Evolutionary conservation across 2,329 filamentous ascomycete species (phyloP).

Genomic region (Tolypocladium tropicale): DNA sequence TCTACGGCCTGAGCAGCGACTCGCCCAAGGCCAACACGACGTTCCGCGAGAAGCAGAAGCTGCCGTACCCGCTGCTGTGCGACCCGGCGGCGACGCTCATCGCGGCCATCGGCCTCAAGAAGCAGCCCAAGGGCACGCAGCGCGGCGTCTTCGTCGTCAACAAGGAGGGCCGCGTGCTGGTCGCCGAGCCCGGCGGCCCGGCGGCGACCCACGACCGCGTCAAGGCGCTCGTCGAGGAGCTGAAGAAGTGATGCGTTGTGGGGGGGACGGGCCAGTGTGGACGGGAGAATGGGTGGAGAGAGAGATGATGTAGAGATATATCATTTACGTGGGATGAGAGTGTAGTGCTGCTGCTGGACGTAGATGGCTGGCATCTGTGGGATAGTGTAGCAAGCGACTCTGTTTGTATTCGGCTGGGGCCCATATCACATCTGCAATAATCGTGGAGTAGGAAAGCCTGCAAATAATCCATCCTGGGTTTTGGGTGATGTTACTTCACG

Average conservation of each 20-base stretch:
- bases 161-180: constrained; percentile 71
- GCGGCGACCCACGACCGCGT: constrained; percentile 69
- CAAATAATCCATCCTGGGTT: background rate
- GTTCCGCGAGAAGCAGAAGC: constrained; percentile 84
- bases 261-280: no score
- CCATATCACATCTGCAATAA: background rate
- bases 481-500: background rate
- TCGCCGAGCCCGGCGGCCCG: constrained; percentile 65
- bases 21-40: constrained; percentile 84
- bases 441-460: background rate
- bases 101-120: constrained; percentile 79
- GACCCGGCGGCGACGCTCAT: constrained; percentile 69
- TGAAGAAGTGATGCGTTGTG: constrained; percentile 13
- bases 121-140: constrained; percentile 66
- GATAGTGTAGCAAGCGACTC: constrained; percentile 2
- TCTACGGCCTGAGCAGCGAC: constrained; percentile 86
- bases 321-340: background rate
- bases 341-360: background rate
- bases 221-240: constrained; percentile 53
- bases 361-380: background rate
- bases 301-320: background rate
- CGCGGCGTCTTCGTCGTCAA: constrained; percentile 83
- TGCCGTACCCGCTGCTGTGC: constrained; percentile 82
- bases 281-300: background rate
- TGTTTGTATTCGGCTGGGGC: background rate